Conservation (phyloP, 2,329 filamentous ascomycete species). For the Aspergillus fructus region DNA sequence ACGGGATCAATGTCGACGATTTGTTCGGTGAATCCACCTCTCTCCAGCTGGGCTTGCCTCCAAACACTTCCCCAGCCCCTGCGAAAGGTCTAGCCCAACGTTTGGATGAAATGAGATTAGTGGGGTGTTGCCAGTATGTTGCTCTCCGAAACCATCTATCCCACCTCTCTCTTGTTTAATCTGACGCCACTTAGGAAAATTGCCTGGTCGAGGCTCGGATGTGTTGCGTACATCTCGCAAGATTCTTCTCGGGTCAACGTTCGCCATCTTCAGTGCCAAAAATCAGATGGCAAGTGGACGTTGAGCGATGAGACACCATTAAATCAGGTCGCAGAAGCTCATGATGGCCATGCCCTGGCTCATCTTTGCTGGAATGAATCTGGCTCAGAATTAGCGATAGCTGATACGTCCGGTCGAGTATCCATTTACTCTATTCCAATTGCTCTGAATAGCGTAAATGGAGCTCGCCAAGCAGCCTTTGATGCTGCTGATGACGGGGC, state of each 20-base stretch:
- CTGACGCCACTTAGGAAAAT: constrained; percentile 60
- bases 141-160: neutral
- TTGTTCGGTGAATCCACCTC: constrained; percentile 68
- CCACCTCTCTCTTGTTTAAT: neutral
- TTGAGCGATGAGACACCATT: constrained; percentile 70
- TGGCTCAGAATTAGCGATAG: constrained; percentile 76
- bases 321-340: constrained; percentile 59
- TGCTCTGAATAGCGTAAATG: constrained; percentile 69
- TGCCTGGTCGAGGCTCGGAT: constrained; percentile 84
- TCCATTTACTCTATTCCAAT: constrained; percentile 70
- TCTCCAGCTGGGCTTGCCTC: constrained; percentile 56
- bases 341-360: constrained; percentile 66
- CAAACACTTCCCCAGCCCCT: constrained; percentile 48
- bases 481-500: constrained; percentile 73
- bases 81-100: constrained; percentile 69
- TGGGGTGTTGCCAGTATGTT: constrained; percentile 79
- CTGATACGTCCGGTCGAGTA: constrained; percentile 77
- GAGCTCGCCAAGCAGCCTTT: constrained; percentile 61
- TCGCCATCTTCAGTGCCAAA: constrained; percentile 68
- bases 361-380: constrained; percentile 81
- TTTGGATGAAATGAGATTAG: constrained; percentile 71
- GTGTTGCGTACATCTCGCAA: constrained; percentile 75
- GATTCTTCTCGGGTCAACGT: constrained; percentile 72
- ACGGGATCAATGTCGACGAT: constrained; percentile 65
- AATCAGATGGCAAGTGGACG: constrained; percentile 70